Evolutionary conservation across 192 early-diverging fungal species (phyloP).

Genomic region (Globomyces pollinis-pini): DNA sequence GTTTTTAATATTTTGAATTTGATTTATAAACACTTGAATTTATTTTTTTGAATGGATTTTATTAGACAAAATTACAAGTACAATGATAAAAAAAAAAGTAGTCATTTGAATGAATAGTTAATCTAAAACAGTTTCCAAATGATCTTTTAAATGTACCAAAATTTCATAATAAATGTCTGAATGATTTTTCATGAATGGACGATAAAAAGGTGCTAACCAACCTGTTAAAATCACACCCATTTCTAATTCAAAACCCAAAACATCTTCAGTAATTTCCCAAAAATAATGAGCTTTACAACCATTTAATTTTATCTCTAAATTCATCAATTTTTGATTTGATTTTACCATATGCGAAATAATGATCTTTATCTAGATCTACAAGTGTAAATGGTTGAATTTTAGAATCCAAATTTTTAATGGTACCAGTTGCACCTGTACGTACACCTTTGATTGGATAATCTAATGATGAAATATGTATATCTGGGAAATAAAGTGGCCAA

Average conservation of each 20-base stretch:
- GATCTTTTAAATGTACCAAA: no score
- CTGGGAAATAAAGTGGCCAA: background rate
- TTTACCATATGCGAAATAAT: constrained; percentile 8
- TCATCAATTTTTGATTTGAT: background rate
- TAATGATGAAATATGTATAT: background rate
- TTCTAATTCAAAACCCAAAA: background rate
- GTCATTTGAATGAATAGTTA: no score
- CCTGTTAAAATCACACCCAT: background rate
- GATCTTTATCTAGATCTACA: constrained; percentile 3
- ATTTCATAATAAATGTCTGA: no score
- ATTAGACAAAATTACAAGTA: background rate
- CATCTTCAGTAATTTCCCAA: background rate
- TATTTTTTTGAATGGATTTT: background rate
- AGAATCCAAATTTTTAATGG: background rate
- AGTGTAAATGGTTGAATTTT: background rate
- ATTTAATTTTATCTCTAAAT: background rate
- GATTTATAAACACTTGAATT: background rate
- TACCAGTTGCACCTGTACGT: background rate
- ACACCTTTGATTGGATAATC: background rate
- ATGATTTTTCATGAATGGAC: constrained; percentile 9
- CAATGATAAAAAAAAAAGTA: background rate
- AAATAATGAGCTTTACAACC: background rate
- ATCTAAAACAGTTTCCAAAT: no score
- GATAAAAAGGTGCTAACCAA: background rate
- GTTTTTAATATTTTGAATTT: no score